Evolutionary conservation across 1,284 basidiomycete species (phyloP).

Genomic region (Ustilago shanxiensis): DNA sequence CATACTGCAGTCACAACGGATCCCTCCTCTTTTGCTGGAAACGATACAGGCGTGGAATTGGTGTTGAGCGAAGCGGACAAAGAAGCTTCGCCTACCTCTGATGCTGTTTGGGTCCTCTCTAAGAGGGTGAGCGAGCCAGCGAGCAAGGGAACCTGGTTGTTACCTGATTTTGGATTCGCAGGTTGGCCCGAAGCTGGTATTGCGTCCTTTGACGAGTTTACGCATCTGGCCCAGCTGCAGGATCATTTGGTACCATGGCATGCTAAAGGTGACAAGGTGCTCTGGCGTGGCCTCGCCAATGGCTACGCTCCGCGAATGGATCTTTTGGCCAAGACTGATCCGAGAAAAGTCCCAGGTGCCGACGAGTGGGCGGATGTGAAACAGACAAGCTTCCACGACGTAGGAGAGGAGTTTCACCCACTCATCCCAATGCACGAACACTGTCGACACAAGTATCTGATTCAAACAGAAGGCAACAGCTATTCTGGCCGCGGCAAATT

Average conservation of each 20-base stretch:
- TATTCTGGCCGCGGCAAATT: conserved; percentile 58
- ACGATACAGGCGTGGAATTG: conserved; percentile 34
- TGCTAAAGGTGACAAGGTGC: conserved; percentile 29
- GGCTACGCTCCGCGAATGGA: conserved; percentile 44
- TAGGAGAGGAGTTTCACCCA: conserved; percentile 31
- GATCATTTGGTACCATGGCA: conserved; percentile 47
- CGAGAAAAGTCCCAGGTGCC: conserved; percentile 10
- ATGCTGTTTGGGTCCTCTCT: conserved; percentile 42
- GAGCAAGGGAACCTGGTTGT: conserved; percentile 37
- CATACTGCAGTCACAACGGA: conserved; percentile 39
- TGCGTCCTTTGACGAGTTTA: conserved; percentile 53
- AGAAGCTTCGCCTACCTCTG: conserved; percentile 33
- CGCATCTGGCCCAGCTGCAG: conserved; percentile 26
- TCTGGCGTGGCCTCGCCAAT: conserved; percentile 55
- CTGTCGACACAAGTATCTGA: conserved; percentile 54
- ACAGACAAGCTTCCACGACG: conserved; percentile 56
- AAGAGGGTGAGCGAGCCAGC: conserved; percentile 32
- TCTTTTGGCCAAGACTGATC: conserved; percentile 37
- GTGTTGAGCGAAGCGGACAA: conserved; percentile 52
- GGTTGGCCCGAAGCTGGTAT: conserved; percentile 60
- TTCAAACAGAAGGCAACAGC: conserved; percentile 62
- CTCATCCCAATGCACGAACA: conserved; percentile 54
- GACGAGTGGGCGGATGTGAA: conserved; percentile 54
- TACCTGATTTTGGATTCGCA: conserved; percentile 60
- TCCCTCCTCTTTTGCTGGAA: conserved; percentile 9